These are phyloP conservation scores for Furcasterigmium sp. DNA, from an alignment of 2,329 filamentous ascomycete species.

Conservation along the genomic window DNA sequence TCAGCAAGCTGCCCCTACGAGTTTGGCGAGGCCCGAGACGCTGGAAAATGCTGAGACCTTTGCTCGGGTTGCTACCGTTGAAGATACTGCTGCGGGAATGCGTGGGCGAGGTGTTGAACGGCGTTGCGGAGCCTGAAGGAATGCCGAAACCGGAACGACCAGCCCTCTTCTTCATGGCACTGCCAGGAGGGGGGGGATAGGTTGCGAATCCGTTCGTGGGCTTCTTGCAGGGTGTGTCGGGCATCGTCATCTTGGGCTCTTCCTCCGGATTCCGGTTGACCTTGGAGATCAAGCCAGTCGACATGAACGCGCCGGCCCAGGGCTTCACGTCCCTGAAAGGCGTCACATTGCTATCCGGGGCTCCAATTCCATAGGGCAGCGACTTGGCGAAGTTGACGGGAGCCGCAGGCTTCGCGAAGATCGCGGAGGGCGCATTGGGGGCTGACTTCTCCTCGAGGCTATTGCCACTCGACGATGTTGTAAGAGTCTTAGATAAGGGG, in stretches of 20 bases:
- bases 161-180: constrained; percentile 57
- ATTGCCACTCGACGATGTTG: constrained; percentile 79
- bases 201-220: constrained; percentile 65
- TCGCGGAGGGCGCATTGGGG: constrained; percentile 36
- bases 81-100: constrained; percentile 24
- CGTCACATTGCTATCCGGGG: constrained; percentile 18
- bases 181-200: constrained; percentile 54
- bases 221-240: constrained; percentile 95
- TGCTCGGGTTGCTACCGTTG: constrained; percentile 40
- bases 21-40: constrained; percentile 42
- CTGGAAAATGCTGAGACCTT: constrained; percentile 62
- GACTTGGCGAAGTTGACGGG: constrained; percentile 65
- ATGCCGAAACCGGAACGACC: constrained; percentile 67
- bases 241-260: constrained; percentile 64
- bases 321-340: constrained; percentile 70
- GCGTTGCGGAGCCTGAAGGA: constrained; percentile 65
- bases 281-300: constrained; percentile 91
- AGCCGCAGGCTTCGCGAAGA: constrained; percentile 46
- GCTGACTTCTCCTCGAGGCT: constrained; percentile 67
- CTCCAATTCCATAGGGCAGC: constrained; percentile 54
- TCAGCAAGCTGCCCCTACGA: constrained; percentile 67
- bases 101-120: constrained; percentile 60
- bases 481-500: constrained; percentile 80
- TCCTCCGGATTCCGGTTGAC: constrained; percentile 81
- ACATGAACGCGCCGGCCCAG: constrained; percentile 81